A percentile compares a stretch with the other conserved stretches of the same genome.
phyloP scores from a whole-genome alignment of 768 basidiomycete genomes.

The Mycena chlorophos region DNA sequence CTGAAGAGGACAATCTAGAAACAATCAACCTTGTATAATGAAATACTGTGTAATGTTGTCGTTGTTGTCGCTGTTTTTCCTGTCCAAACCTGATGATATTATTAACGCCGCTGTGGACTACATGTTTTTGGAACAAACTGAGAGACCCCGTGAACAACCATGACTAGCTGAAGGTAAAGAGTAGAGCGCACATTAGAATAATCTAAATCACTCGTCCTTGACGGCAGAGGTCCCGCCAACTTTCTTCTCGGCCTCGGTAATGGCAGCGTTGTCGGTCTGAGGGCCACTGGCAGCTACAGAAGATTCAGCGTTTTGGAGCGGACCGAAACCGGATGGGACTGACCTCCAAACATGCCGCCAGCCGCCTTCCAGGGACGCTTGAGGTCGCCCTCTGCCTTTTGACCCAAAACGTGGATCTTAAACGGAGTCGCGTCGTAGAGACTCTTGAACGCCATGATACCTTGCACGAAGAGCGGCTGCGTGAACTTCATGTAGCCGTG shows the following conservation, averaged over 20 bases:
- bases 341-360: conserved; percentile 71
- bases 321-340: conserved; percentile 23
- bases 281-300: conserved; percentile 58
- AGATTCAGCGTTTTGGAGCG: conserved; percentile 4
- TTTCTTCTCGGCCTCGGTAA: conserved; percentile 88
- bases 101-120: too few relatives aligned
- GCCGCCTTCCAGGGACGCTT: conserved; percentile 84
- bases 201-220: conserved; percentile 64
- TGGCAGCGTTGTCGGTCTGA: conserved; percentile 81
- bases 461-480: conserved; percentile 94
- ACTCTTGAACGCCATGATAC: conserved; percentile 91
- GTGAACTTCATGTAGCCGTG: conserved; percentile 95
- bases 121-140: too few relatives aligned
- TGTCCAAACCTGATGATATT: too few relatives aligned
- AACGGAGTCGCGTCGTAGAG: conserved; percentile 85
- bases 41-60: too few relatives aligned
- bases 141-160: too few relatives aligned
- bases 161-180: too few relatives aligned
- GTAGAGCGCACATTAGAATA: conserved; percentile 7
- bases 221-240: conserved; percentile 54
- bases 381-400: conserved; percentile 80
- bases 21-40: too few relatives aligned
- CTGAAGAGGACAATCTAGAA: conserved; percentile 10
- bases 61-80: too few relatives aligned
- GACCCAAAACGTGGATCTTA: conserved; percentile 78